phyloP scores from a whole-genome alignment of 129 eudicot species.

The Pseudognaphalium luteoalbum region DNA sequence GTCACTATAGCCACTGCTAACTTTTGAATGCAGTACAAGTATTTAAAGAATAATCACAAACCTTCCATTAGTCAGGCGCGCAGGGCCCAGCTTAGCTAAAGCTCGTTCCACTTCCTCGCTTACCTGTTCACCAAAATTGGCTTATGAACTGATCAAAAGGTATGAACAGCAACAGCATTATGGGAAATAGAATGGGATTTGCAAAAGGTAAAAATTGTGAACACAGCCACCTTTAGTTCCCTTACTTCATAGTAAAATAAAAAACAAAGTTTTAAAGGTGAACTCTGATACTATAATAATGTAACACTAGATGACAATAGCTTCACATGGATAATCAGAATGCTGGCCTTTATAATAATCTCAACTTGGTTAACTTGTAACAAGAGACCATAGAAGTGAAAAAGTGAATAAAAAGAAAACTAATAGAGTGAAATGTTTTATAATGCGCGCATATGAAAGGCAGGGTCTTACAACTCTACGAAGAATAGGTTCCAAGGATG shows the following conservation, averaged over 20 bases:
- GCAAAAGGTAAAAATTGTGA: neutral
- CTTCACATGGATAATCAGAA: neutral
- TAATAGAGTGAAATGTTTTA: neutral
- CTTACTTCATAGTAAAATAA: neutral
- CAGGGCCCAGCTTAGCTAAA: constrained; percentile 88
- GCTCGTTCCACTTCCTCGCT: constrained; percentile 97
- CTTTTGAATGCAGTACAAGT: neutral
- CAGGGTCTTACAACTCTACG: constrained; percentile 79
- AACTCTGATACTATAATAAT: neutral
- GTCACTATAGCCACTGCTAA: constrained; percentile 8
- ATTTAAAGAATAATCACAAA: constrained; percentile 27
- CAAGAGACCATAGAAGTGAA: neutral
- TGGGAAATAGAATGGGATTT: neutral
- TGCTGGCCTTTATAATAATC: neutral
- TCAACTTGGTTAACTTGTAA: neutral
- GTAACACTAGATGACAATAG: neutral
- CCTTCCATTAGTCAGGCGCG: constrained; percentile 67
- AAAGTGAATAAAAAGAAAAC: neutral
- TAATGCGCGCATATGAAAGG: neutral
- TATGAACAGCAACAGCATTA: neutral
- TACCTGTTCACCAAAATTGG: constrained; percentile 50
- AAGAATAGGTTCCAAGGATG: constrained; percentile 94
- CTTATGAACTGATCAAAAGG: constrained; percentile 16
- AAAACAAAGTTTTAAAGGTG: constrained; percentile 5
- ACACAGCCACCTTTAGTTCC: constrained; percentile 9